phyloP scores from a whole-genome alignment of 169 alveolate genomes.

The Neospora caninum region DNA sequence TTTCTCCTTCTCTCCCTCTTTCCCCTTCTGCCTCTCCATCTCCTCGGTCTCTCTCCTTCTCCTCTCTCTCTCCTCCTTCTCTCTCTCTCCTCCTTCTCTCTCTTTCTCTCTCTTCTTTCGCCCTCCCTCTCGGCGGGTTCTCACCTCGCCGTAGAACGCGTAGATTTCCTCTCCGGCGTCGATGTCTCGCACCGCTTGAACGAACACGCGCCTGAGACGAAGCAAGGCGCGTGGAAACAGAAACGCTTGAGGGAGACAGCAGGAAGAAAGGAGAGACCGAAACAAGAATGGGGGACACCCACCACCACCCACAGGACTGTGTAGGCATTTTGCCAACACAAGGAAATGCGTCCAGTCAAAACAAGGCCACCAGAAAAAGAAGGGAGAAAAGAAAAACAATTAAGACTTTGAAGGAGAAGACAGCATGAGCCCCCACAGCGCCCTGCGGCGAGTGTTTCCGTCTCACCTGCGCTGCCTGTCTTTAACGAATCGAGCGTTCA shows the following conservation, averaged over 20 bases:
- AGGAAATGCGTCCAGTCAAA: too few relatives aligned
- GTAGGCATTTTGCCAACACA: too few relatives aligned
- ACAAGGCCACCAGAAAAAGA: not conserved
- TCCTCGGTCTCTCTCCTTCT: not conserved
- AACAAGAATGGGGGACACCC: too few relatives aligned
- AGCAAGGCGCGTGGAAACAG: not conserved
- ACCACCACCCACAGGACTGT: too few relatives aligned
- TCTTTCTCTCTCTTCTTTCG: not conserved
- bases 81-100: not conserved
- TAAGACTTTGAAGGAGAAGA: not conserved
- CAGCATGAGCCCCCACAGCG: not conserved
- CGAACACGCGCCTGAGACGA: slow-evolving; percentile 17
- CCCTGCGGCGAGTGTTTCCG: not conserved
- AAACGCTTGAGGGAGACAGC: not conserved
- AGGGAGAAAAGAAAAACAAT: not conserved
- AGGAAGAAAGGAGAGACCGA: too few relatives aligned
- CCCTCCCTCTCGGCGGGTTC: not conserved
- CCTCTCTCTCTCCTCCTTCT: too few relatives aligned
- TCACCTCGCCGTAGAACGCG: slow-evolving; percentile 42
- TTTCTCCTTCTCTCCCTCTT: too few relatives aligned
- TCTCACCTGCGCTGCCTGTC: not conserved
- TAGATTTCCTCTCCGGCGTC: not conserved
- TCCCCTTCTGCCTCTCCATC: not conserved
- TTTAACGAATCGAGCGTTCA: slow-evolving; percentile 16
- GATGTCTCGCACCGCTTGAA: not conserved